A percentile compares a stretch with the other conserved stretches of the same genome.
phyloP scores from a whole-genome alignment of 148 eudicot species.

The Polygonum maritimum region DNA sequence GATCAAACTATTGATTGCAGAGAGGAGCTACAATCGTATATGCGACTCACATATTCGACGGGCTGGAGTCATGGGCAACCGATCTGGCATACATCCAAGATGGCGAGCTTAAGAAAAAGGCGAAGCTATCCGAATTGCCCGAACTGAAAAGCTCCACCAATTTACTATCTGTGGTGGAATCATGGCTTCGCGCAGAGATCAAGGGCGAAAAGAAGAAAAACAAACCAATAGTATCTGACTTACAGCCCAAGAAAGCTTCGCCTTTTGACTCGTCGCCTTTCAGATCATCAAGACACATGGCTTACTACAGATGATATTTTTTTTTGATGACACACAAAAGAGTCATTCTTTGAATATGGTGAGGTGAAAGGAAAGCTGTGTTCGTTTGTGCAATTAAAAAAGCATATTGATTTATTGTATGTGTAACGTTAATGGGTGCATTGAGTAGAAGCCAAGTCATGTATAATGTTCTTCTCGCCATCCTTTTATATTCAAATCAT shows the following conservation, averaged over 20 bases:
- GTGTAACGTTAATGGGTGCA: background rate
- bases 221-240: slow-evolving; percentile 20
- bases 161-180: slow-evolving; percentile 87
- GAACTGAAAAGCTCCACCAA: slow-evolving; percentile 59
- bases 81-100: slow-evolving; percentile 90
- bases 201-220: slow-evolving; percentile 82
- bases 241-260: slow-evolving; percentile 27
- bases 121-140: slow-evolving; percentile 54
- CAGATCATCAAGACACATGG: slow-evolving; percentile 87
- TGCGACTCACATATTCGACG: slow-evolving; percentile 96
- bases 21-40: slow-evolving; percentile 96
- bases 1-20: slow-evolving; percentile 24
- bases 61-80: slow-evolving; percentile 93
- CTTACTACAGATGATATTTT: slow-evolving; percentile 59
- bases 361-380: background rate
- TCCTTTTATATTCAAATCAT: background rate
- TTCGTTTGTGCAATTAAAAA: background rate
- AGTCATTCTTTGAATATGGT: background rate
- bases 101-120: slow-evolving; percentile 60
- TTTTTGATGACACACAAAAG: background rate
- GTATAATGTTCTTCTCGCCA: background rate
- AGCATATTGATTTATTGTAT: background rate
- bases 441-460: background rate
- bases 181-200: slow-evolving; percentile 80
- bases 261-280: slow-evolving; percentile 78